Evolutionary conservation across 2,329 filamentous ascomycete genomes (phyloP), one percentile per base, ranked within the genome.

Genomic region (Camillea tinctor): DNA sequence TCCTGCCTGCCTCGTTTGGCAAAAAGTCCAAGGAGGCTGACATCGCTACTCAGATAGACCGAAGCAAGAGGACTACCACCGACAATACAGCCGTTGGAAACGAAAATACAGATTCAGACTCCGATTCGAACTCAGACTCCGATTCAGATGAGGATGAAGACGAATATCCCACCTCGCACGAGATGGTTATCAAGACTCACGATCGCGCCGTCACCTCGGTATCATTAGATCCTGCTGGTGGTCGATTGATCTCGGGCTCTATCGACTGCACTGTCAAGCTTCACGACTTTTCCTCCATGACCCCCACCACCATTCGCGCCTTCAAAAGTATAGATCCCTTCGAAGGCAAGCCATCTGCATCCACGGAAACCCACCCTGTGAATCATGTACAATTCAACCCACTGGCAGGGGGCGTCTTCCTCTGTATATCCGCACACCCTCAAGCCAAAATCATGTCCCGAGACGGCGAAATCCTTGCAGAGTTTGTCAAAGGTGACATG

Each of bases 401-500:
- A 8, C 81, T 91, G 22, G 88, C 91, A 1, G 92, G 92, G 9
- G 84, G 88, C 63, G 87, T 90, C 62, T 88, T 99, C 61, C 85
- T 99, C 36, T 96, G 95, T 67, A 82, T 98, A 51, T 90, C 93
- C 7, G 93, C 94, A 6, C 91, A 94, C 49, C 89, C 94, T 1
- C 94, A 98, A 74, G 92, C 94, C 13, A 93, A 93, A 74, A 88
- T 99, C 22, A 83, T 98, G 74, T 91, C 87, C 68, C 88, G 95
- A 70, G 94, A 99, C 77, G 95, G 95, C 48, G 92, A 96, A 51
- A 83, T 90, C 7, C 69, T 96, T 54, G 89, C 89, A 1, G 93
- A 97, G 71, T 98, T 97, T 66, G 89, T 93, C 67, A 99, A 99
- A 77, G 95, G 95, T 52, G 95, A 99, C 73, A 98, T 98, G 93